Base-by-base conservation (phyloP, 1,284 basidiomycete genomes). In the Coniophora puteana region DNA sequence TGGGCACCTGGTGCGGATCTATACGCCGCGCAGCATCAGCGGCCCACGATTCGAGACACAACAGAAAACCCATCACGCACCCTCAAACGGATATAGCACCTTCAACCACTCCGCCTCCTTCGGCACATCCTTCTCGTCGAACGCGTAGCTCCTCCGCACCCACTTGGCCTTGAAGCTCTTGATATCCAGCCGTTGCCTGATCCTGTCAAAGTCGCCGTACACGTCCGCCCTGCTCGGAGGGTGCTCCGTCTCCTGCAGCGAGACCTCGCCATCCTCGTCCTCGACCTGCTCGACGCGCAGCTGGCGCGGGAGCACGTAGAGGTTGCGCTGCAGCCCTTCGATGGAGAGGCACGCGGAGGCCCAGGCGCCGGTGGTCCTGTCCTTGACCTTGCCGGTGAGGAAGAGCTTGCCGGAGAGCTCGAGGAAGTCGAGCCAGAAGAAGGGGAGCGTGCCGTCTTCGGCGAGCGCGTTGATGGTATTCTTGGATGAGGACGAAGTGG, bases 391-490 rank as follows among this genome's bases (percentile, higher is more conserved):
- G 13, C 93, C 93, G 25, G 91, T 78, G 46, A 97, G 86, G 58
- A 91, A 85, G 1, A 92, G 66, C 44, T 78, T 80, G 17, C 89
- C 82, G 13, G 87, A 79, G 36, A 81, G 75, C 58, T 97, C 93
- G 14, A 92, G 76, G 55, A 90, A 90, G 56, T 97, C 93, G 20
- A 95, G 69, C 93, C 93, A 97, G 69, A 86, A 97, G 67, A 97
- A 93, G 21, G 76, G 78, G n/a, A 96, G 66, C 2, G 80, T 84
- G 1, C 89, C 91, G 51, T 96, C 89, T 4, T 76, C 64, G 56
- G 94, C 89, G 2, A 89, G 68, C 0, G 79, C 79, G 18, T 74
- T 61, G n/a, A 71, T 64, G 3, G 61, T 56, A 0, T 74, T 62
- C 3, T 67, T 61, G n/a, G 69, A 53, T n/a, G n/a, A n/a, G n/a